phyloP scores from a whole-genome alignment of 176 grass and related monocot species.

The Canna indica region DNA sequence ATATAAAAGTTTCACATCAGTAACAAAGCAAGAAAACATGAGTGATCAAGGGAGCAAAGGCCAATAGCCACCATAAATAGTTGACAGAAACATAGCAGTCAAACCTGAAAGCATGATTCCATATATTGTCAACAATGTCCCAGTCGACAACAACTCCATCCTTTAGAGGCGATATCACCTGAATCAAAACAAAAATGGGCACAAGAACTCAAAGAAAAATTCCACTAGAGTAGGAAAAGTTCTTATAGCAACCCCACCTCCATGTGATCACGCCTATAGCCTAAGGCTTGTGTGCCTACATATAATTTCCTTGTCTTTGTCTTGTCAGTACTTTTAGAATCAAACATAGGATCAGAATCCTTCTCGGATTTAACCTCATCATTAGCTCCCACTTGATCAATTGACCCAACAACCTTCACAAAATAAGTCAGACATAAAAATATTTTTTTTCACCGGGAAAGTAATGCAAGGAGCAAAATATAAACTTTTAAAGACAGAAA shows the following conservation, averaged over 20 bases:
- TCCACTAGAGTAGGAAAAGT: constrained; percentile 4
- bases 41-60: background rate
- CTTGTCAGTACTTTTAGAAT: constrained; percentile 80
- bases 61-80: constrained; percentile 1
- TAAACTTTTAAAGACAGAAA: background rate
- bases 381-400: constrained; percentile 49
- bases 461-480: background rate
- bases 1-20: background rate
- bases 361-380: constrained; percentile 67
- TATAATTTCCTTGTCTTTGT: constrained; percentile 69
- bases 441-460: background rate
- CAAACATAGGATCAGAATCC: constrained; percentile 49
- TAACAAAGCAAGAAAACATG: background rate
- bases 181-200: constrained; percentile 10
- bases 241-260: constrained; percentile 42
- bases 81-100: background rate
- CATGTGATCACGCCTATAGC: constrained; percentile 92
- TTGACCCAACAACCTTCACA: constrained; percentile 77
- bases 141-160: constrained; percentile 86
- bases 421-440: constrained; percentile 17
- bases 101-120: constrained; percentile 98
- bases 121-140: constrained; percentile 96
- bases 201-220: constrained; percentile 15
- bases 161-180: constrained; percentile 95
- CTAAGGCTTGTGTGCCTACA: constrained; percentile 83